Evolutionary conservation across 2,329 filamentous ascomycete species (phyloP), one percentile per base, ranked within the genome.

Genomic region (Leptographium galeiforme): DNA sequence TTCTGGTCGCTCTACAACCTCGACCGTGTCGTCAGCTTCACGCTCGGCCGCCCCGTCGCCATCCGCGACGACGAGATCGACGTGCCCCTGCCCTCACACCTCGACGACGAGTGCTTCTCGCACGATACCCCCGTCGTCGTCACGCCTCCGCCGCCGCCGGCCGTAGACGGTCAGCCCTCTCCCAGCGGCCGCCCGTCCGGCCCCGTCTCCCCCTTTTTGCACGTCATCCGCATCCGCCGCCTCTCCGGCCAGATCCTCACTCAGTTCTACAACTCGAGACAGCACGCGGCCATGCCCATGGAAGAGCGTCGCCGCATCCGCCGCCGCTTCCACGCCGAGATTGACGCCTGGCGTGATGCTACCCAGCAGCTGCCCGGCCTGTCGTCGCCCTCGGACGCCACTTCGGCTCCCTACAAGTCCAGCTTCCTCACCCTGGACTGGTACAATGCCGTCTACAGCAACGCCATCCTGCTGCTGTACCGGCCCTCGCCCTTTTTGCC

Each of bases 1-100:
- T 56, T 57, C 25, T 57, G 54, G 54, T 57, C 46, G 14, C 32
- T 56, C 8, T 57, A 57, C 50, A 57, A 54, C 34, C 48, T 57
- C 0, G 56, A 57, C 44, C 40, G 56, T 2, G 48, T 54, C 2
- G 50, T 56, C 41, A 56, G 52, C 19, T 48, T 53, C 33, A 56
- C 50, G 2, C 54, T 57, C 5, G 52, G 52, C 10, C 34, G 54
- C 2, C 54, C 54, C 1, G 50, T 57, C 6, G 50, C 44, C 18
- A 53, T 54, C 43, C 54, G 52, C n/a, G 56, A 57, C 50, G 54
- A 57, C 7, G 54, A 56, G n/a, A n/a, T 56, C 2, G 45, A 53
- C 45, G 52, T 53, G n/a, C 44, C 50, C 4, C 48, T 57, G 30
- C 54, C 57, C 1, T 56, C 53, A 5, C 43, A 45, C 2, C 49